Base-by-base conservation (phyloP, 305 asterid species). In the Fraxinus nigra region DNA sequence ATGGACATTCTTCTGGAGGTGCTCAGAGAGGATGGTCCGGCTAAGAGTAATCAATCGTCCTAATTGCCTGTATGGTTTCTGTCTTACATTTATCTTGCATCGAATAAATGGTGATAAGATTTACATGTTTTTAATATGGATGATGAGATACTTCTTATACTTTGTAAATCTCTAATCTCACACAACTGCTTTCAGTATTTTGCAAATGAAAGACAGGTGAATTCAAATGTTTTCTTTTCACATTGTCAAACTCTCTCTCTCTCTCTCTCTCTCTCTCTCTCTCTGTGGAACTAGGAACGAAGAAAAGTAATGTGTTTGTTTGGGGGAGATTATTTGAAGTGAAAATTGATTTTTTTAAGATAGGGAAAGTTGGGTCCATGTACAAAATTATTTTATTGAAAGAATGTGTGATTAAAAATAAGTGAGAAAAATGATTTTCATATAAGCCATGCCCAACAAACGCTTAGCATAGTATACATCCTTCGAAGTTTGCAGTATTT, bases 11-110 rank as follows among this genome's bases (percentile, higher is more conserved):
- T 51, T 87, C 92, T 30, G 98, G 92, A 28, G 92, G 94, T 35
- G 85, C 97, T 83, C 98, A 91, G 88, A 90, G 97, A 87, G 94
- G 90, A 77, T 92, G 98, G 98, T 93, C 93, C 56, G 86, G 87
- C 69, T 90, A 83, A 86, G 65, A 79, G 10, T 54, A 67, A n/a
- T 34, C 35, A 69, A 24, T 28, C 48, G 8, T 34, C 83, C 80
- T 78, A 4, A 54, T 59, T 79, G 80, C 61, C 26, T 7, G 69
- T 67, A 48, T 18, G 37, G 35, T 82, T 82, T 84, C 79, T 76
- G 72, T 78, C 74, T 40, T 73, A 65, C 22, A 82, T 80, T 78
- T 76, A 14, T 78, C 82, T 6, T 84, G 88, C 86, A 63, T 65
- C 72, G 81, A 91, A 90, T 90, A 89, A 89, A 85, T 84, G 84